phyloP scores from a whole-genome alignment of 2,329 filamentous ascomycete genomes.

The Cladophialophora chaetospira region DNA sequence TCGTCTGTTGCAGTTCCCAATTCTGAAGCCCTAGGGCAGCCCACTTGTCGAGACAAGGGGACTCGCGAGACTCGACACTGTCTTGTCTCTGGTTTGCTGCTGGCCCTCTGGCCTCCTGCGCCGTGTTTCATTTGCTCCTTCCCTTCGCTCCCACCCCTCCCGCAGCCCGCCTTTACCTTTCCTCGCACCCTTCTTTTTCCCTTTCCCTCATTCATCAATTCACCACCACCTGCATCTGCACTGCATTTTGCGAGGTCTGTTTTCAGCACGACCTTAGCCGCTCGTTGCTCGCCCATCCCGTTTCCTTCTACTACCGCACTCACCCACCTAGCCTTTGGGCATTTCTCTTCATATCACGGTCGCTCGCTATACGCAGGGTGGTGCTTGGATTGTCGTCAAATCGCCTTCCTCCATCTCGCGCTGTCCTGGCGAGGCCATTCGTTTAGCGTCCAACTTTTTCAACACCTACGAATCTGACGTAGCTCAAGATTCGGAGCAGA shows the following conservation, averaged over 20 bases:
- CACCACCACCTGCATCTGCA: constrained; percentile 29
- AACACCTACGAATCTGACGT: not conserved
- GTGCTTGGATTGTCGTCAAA: constrained; percentile 13
- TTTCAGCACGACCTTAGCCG: constrained; percentile 31
- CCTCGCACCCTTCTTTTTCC: constrained; percentile 27
- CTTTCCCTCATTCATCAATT: constrained; percentile 32
- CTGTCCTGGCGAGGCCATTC: constrained; percentile 24
- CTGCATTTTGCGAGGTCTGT: constrained; percentile 31
- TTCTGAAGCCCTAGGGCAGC: constrained; percentile 15
- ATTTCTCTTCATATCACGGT: constrained; percentile 16
- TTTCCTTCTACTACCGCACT: constrained; percentile 11
- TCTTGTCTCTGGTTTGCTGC: constrained; percentile 26
- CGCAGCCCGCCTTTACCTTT: constrained; percentile 27
- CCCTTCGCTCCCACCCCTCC: constrained; percentile 24
- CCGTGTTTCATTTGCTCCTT: constrained; percentile 10
- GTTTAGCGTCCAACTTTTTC: constrained; percentile 21
- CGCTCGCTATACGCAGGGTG: constrained; percentile 21
- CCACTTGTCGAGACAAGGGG: constrained; percentile 5
- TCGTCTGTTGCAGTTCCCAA: constrained; percentile 8
- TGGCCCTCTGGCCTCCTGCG: too few species aligned
- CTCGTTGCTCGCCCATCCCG: constrained; percentile 30
- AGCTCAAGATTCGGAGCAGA: not conserved
- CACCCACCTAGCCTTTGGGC: constrained; percentile 31
- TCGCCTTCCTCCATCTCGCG: constrained; percentile 19
- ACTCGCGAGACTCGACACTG: constrained; percentile 14